These are phyloP conservation scores for Diutina sp. DNA, from an alignment of 1,139 yeast genomes.

Conservation along the genomic window DNA sequence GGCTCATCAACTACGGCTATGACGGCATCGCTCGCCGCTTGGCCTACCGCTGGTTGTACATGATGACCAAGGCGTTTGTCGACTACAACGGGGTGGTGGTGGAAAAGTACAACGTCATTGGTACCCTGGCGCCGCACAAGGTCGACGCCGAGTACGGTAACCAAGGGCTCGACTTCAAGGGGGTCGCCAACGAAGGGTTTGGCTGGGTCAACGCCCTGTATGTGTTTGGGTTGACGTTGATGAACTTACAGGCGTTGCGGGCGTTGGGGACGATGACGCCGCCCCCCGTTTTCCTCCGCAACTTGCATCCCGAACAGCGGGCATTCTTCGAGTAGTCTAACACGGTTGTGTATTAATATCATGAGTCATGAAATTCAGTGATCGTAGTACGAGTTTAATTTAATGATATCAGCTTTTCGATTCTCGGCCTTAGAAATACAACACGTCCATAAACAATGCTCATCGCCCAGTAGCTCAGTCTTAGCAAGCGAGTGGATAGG, in stretches of 20 bases:
- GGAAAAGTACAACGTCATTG: constrained; percentile 87
- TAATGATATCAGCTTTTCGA: too few species aligned
- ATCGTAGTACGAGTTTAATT: too few species aligned
- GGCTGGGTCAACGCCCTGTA: constrained; percentile 96
- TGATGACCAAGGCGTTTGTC: constrained; percentile 87
- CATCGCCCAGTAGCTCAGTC: too few species aligned
- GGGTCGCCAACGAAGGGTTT: constrained; percentile 92
- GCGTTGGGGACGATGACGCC: constrained; percentile 78
- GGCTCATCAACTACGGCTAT: constrained; percentile 64
- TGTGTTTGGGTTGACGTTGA: constrained; percentile 56
- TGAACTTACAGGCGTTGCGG: constrained; percentile 58
- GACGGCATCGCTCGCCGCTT: constrained; percentile 54
- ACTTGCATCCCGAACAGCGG: constrained; percentile 14
- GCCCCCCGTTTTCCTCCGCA: constrained; percentile 54
- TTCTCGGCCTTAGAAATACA: too few species aligned
- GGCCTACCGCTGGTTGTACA: constrained; percentile 75
- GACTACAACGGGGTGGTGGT: constrained; percentile 94
- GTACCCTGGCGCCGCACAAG: constrained; percentile 73
- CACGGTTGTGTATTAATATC: not conserved
- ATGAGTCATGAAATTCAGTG: too few species aligned
- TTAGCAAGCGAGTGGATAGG: too few species aligned
- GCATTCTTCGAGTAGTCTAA: not conserved
- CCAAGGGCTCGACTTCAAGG: constrained; percentile 86
- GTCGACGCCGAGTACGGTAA: constrained; percentile 97
- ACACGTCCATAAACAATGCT: too few species aligned